Base-by-base conservation (phyloP, 441 rosid species). In the Populus trichocarpa region DNA sequence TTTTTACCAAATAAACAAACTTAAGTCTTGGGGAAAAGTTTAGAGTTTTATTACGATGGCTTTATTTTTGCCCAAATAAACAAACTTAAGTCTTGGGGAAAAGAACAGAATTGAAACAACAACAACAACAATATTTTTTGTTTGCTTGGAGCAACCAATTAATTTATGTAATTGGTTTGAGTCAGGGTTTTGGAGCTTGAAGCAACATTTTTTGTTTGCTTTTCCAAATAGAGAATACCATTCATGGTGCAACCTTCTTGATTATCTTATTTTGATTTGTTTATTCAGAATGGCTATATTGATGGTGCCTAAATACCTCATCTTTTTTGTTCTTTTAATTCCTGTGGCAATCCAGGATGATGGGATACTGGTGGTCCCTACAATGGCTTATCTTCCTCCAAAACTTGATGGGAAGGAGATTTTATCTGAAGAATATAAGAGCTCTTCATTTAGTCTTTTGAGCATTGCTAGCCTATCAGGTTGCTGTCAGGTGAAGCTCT, bases 391-490 rank as follows among this genome's bases (percentile, higher is more conserved):
- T 87, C 88, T 83, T 73, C 97, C 99, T 81, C 97, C 98, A 46
- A 96, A 94, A 87, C 90, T 92, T 76, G 93, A 95, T 70, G 89
- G 85, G 69, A 96, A 88, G 82, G 99, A 96, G 83, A 85, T 91
- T 80, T 75, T 65, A 9, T 88, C 93, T 5, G 96, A 91, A 75
- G 92, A 94, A 78, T 94, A 92, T 85, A 90, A 86, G 82, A 88
- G 71, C 76, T 75, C 83, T 69, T 81, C 84, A 78, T 86, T 78
- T 73, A 86, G 94, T 84, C 89, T 96, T 70, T 85, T 90, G 82
- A 91, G 98, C 87, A 86, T 96, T 78, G 95, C 99, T 77, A 94
- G 98, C 81, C 76, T 96, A 67, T 96, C 98, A 2, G 99, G 98
- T 71, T 96, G 98, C 85, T 96, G 99, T 84, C 98, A 96, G 98